Conservation (phyloP, 1,284 basidiomycete genomes). For the Moesziomyces globuligerus region DNA sequence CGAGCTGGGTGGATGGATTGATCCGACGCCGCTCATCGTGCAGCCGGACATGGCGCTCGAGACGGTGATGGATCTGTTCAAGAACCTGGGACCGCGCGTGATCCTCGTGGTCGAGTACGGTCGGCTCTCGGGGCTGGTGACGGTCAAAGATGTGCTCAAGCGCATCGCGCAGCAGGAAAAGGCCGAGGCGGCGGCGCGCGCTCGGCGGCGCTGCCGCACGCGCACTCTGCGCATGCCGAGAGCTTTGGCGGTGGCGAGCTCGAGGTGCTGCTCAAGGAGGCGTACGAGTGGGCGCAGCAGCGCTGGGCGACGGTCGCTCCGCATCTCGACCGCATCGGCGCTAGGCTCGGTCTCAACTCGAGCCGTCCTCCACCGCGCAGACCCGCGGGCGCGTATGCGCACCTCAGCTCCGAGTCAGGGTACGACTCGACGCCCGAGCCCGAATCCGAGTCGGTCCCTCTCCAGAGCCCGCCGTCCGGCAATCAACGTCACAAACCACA, state of each 20-base stretch:
- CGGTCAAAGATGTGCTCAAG: constrained; percentile 90
- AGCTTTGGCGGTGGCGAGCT: constrained; percentile 49
- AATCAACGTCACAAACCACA: constrained; percentile 4
- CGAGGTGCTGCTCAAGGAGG: constrained; percentile 48
- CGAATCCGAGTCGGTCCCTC: neutral
- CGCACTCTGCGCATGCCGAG: neutral
- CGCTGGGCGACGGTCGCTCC: constrained; percentile 15
- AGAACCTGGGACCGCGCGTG: constrained; percentile 80
- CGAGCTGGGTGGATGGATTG: constrained; percentile 61
- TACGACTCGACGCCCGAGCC: constrained; percentile 4
- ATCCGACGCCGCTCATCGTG: constrained; percentile 88
- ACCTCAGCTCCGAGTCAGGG: constrained; percentile 10
- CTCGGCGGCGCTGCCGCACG: constrained; percentile 9
- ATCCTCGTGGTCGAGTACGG: constrained; percentile 88
- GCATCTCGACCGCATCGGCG: constrained; percentile 5
- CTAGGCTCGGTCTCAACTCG: neutral
- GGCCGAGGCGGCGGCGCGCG: constrained; percentile 39
- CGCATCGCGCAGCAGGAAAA: constrained; percentile 58
- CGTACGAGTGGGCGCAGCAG: constrained; percentile 35
- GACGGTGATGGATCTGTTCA: constrained; percentile 81
- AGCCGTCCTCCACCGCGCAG: neutral
- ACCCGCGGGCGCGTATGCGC: constrained; percentile 10
- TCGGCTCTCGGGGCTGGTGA: constrained; percentile 83
- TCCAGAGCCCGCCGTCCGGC: constrained; percentile 3
- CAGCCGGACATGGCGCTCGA: constrained; percentile 92